Base-by-base conservation (phyloP, 345 rosid genomes). In the Corchorus capsularis region DNA sequence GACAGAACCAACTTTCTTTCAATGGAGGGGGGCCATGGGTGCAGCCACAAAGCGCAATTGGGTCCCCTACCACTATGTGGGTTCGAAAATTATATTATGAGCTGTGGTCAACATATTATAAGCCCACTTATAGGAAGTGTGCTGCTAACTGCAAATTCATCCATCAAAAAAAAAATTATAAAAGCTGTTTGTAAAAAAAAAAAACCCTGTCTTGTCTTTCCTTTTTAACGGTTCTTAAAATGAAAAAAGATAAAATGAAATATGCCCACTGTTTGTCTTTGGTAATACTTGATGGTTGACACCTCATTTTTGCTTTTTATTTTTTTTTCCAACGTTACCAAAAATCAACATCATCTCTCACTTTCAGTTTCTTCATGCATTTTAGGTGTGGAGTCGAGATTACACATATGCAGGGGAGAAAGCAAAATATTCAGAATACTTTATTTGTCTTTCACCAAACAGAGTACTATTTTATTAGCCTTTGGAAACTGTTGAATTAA, bases 61-160 rank as follows among this genome's bases (percentile, higher is more conserved):
- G 59, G 72, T 69, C 73, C 73, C 73, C 46, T 69, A 52, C 60
- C 9, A 56, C 72, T 39, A 39, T 0, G 6, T 39, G 6, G 4
- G 32, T 69, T 35, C 15, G 43, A 27, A 41, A 54, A 69, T 19
- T 19, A 0, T 47, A 47, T 12, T 50, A 19, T 56, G 61, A 56
- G 61, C 46, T 34, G 73, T 69, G 73, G 73, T 53, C 73, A 70
- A 70, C 73, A 35, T 52, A 34, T 50, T 4, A 49, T 5, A 2
- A 32, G 4, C 73, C 60, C 60, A 17, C 73, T 50, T 32, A 50
- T 52, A 8, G 10, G 59, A 69, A 50, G 20, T 69, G 72, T 45
- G 10, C 4, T 22, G 0, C 6, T 20, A 27, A 27, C 27, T 27
- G 27, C 27, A 27, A 27, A 27, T 27, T 27, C 27, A 27, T 27